Base-by-base conservation (phyloP, 345 rosid genomes). In the Eucalyptus globulus region DNA sequence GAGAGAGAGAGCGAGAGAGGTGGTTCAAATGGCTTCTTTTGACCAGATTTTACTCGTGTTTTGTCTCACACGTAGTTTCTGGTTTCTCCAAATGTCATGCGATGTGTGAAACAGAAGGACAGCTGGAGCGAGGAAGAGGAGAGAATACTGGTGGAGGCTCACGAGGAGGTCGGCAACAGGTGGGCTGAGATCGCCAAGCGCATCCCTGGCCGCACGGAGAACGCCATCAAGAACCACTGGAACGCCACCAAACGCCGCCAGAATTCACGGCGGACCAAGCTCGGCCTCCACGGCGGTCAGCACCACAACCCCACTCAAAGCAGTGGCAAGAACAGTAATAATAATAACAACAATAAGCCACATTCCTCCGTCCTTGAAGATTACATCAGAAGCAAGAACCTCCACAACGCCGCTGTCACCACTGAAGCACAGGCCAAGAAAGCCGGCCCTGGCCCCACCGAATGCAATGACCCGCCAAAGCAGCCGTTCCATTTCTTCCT, bases 141-240 rank as follows among this genome's bases (percentile, higher is more conserved):
- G 92, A 95, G 89, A 83, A 89, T 93, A 65, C 88, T 97, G 40
- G 95, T 97, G 49, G 96, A 93, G 89, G 95, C 98, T 53, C 99
- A 98, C 91, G 92, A 89, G 8, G 95, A 92, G 45, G 92, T 97
- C 21, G 99, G 99, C 43, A 98, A 98, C 92, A 92, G 95, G 67
- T 98, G 99, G 99, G 99, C 99, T 6, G 99, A 96, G 94, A 98
- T 98, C 11, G 98, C 99, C 2, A 98, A 96, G 90, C 88, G 90
- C 85, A 95, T 98, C 86, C 97, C 94, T 4, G 98, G 99, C 88
- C 93, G 99, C 88, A 96, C 97, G 13, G 99, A 97, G 90, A 97
- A 97, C 88, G 88, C 99, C 19, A 95, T 97, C 62, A 97, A 97
- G 93, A 97, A 97, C 87, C 99, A 97, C 76, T 97, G 99, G 99